Base-by-base conservation (phyloP, 2,329 filamentous ascomycete species). In the Coniochaeta pulveracea region DNA sequence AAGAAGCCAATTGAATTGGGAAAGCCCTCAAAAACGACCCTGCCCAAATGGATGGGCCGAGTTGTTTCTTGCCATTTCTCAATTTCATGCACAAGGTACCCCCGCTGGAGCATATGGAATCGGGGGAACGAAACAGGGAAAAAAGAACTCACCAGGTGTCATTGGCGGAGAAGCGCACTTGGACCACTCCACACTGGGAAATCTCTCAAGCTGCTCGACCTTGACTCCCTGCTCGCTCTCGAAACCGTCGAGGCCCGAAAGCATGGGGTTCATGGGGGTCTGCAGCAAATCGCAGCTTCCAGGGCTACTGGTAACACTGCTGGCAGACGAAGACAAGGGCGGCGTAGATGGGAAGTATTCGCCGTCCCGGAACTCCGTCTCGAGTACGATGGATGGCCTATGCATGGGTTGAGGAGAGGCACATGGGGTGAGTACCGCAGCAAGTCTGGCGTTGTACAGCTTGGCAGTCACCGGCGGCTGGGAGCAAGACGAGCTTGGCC, bases 251-350 rank as follows among this genome's bases (percentile, higher is more conserved):
- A 84, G 64, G 4, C 75, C 69, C 24, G 84, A 84, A 61, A 85
- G 85, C 62, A 78, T 73, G 41, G 79, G 78, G 59, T 85, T 84
- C 54, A 88, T 66, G 3, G 86, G 85, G n/a, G 85, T 93, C 42
- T 82, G 79, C 37, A 93, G 60, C 42, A 85, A 63, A 41, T 86
- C 84, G 52, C 69, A 80, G 56, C 71, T 80, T 41, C 80, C 80
- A 33, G 89, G 85, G 68, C 85, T 94, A 63, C 84, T 85, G 49
- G 85, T 80, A 36, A 74, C 77, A 66, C 86, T 94, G 44, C 82
- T 81, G 19, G 85, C 80, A 3, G 82, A 79, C 3, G 82, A 79
- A 16, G 88, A 94, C 47, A 95, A 69, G 28, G 86, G 82, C 31
- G 88, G 88, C 14, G 88, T 95, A 6, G 85, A 78, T 21, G 88